Percentiles rank a stretch among this genome's conserved stretches.
phyloP scores from a whole-genome alignment of 306 rosid genomes.

The Trifolium repens region DNA sequence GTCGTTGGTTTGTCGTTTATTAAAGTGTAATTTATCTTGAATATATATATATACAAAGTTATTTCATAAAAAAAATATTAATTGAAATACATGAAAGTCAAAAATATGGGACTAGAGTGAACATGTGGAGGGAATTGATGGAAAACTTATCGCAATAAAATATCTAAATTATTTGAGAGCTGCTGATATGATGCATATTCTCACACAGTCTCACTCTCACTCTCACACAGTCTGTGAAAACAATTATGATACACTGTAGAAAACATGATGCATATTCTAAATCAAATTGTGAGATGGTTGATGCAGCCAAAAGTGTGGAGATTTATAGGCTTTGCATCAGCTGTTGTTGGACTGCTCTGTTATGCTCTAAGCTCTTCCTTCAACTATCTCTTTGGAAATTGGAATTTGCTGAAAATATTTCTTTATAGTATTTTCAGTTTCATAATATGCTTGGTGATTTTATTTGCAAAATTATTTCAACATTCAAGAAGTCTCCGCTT shows the following conservation, averaged over 20 bases:
- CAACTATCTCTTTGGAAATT: conserved; percentile 13
- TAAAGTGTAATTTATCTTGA: no score
- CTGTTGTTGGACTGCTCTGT: conserved; percentile 8
- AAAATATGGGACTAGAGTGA: no score
- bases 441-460: neutral
- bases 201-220: neutral
- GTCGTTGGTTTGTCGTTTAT: no score
- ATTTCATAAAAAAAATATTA: no score
- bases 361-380: conserved; percentile 31
- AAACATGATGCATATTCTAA: neutral
- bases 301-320: neutral
- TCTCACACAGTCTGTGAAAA: neutral
- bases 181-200: neutral
- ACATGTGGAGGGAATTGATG: no score
- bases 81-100: no score
- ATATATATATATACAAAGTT: no score
- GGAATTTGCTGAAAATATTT: conserved; percentile 23
- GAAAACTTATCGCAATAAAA: neutral
- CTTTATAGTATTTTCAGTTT: neutral
- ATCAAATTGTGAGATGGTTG: neutral
- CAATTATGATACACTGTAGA: no score
- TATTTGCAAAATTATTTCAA: neutral
- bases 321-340: neutral
- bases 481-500: neutral
- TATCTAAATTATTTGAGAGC: neutral